Percentiles rank a stretch among this genome's conserved stretches.
phyloP scores from a whole-genome alignment of 306 rosid genomes.

The Medicago truncatula region DNA sequence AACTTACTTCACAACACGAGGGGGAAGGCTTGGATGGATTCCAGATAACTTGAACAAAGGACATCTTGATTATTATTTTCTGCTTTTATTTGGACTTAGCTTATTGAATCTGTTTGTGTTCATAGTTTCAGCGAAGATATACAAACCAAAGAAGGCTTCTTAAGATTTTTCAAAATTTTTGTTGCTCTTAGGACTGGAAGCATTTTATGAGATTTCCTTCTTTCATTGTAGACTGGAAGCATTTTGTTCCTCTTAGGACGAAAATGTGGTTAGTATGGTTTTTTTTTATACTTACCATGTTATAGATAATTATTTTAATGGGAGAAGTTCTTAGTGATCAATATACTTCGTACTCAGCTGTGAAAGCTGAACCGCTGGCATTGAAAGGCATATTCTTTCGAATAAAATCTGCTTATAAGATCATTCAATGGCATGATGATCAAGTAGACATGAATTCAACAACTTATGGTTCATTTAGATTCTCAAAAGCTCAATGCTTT shows the following conservation, averaged over 20 bases:
- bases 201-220: too few species aligned
- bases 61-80: conserved; percentile 84
- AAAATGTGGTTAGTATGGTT: too few species aligned
- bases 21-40: conserved; percentile 44
- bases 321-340: too few species aligned
- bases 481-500: not conserved
- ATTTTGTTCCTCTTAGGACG: too few species aligned
- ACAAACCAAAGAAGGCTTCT: conserved; percentile 57
- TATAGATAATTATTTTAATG: too few species aligned
- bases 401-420: not conserved
- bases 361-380: not conserved
- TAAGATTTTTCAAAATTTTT: not conserved
- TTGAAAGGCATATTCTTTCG: not conserved
- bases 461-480: not conserved
- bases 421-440: not conserved
- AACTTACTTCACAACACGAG: conserved; percentile 69
- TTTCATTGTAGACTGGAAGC: too few species aligned
- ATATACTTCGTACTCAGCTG: too few species aligned
- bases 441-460: not conserved
- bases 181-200: too few species aligned
- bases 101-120: conserved; percentile 63
- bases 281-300: too few species aligned
- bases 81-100: conserved; percentile 83
- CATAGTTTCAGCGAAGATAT: conserved; percentile 56
- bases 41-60: conserved; percentile 78